Conservation (phyloP, 352 stramenopile species). For the Pythium brassicae region DNA sequence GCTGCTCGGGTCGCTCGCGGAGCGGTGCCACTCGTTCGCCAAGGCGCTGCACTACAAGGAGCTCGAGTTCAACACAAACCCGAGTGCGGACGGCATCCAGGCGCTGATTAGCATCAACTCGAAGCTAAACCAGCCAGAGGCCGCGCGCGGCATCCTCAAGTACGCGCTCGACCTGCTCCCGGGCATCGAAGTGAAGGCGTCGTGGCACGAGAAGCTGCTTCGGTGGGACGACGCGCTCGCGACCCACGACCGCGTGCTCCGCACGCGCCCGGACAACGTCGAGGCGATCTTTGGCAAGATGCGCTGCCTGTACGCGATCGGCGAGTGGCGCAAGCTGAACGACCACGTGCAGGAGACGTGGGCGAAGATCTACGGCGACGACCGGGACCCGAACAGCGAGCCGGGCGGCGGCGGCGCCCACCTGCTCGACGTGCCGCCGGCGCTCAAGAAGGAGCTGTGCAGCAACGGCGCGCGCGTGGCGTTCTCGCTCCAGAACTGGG, state of each 20-base stretch:
- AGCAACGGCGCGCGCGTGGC: constrained; percentile 77
- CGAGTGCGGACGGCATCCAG: constrained; percentile 93
- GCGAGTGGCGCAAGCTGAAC: constrained; percentile 95
- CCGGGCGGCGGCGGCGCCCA: constrained; percentile 38
- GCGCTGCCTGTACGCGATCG: constrained; percentile 97
- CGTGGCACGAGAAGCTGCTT: constrained; percentile 98
- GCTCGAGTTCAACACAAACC: constrained; percentile 94
- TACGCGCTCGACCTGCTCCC: constrained; percentile 78
- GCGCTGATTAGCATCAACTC: constrained; percentile 99
- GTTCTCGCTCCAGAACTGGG: constrained; percentile 84
- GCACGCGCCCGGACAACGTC: constrained; percentile 81
- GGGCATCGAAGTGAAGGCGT: constrained; percentile 89
- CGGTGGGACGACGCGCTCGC: constrained; percentile 96
- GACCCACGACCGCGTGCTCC: constrained; percentile 90
- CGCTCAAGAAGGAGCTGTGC: constrained; percentile 81
- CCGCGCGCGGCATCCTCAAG: constrained; percentile 98
- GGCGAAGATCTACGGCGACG: constrained; percentile 81
- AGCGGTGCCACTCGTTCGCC: constrained; percentile 98
- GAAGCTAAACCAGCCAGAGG: constrained; percentile 94
- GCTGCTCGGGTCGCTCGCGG: constrained; percentile 93
- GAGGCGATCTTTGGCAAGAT: constrained; percentile 98
- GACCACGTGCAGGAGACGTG: constrained; percentile 89
- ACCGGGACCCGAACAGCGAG: constrained; percentile 26
- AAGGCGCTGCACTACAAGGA: constrained; percentile 99
- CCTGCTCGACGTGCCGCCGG: constrained; percentile 71